phyloP scores from a whole-genome alignment of 495 filamentous ascomycete genomes.

The Neurospora tetrasperma region DNA sequence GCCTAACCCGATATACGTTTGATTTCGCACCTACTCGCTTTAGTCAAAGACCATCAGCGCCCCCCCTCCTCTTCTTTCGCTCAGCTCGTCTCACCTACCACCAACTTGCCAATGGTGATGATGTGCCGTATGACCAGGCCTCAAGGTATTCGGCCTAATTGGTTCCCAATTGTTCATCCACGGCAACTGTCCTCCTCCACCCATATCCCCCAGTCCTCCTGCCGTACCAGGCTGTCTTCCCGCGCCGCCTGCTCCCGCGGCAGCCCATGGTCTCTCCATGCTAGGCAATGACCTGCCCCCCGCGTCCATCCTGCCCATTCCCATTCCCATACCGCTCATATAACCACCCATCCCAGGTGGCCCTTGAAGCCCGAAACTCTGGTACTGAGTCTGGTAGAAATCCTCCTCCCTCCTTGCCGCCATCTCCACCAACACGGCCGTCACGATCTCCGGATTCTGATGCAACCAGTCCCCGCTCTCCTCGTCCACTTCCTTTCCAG shows the following conservation, averaged over 20 bases:
- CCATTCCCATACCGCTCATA: neutral
- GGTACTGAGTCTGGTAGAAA: neutral
- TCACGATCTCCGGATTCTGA: conserved; percentile 29
- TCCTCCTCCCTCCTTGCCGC: conserved; percentile 32
- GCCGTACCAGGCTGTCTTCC: neutral
- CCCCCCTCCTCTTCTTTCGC: neutral
- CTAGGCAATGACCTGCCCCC: neutral
- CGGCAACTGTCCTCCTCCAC: neutral
- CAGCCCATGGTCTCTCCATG: neutral
- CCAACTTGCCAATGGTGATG: conserved; percentile 1
- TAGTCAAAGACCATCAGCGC: neutral
- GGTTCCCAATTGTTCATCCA: neutral
- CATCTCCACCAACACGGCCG: conserved; percentile 33
- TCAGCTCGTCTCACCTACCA: neutral
- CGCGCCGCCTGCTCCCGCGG: neutral
- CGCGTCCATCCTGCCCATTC: neutral
- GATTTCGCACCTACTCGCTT: neutral
- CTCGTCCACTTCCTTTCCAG: neutral
- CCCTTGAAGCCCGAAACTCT: neutral
- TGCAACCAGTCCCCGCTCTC: conserved; percentile 17
- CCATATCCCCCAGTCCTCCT: neutral
- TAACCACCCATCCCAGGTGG: neutral
- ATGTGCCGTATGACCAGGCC: neutral
- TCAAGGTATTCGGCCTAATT: neutral
- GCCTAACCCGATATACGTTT: neutral